Conservation (phyloP, 805 yeast genomes). For the Ogataea neopini region DNA sequence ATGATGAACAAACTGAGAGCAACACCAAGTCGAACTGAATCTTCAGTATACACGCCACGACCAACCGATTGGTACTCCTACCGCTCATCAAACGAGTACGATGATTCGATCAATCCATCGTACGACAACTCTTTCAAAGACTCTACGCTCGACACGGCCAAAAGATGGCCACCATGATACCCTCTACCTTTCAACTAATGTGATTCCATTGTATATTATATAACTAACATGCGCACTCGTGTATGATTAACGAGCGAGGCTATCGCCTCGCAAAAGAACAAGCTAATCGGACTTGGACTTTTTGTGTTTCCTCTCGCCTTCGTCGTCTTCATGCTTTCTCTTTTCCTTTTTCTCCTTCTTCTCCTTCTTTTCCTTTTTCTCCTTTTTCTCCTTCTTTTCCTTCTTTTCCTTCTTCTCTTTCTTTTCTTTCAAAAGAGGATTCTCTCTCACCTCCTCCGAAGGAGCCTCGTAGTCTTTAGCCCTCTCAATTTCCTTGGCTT, state of each 20-base stretch:
- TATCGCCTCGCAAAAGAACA: background rate
- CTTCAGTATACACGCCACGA: background rate
- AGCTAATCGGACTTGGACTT: conserved; percentile 6
- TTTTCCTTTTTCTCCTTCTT: conserved; percentile 20
- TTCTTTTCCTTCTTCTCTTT: conserved; percentile 33
- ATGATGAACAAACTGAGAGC: conserved; percentile 15
- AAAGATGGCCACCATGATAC: conserved; percentile 19
- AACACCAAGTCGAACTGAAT: no score
- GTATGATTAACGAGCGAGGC: background rate
- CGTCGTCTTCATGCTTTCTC: conserved; percentile 25
- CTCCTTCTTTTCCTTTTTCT: conserved; percentile 31
- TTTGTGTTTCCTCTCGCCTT: conserved; percentile 19
- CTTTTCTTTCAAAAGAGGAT: conserved; percentile 35
- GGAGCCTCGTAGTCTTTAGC: conserved; percentile 85
- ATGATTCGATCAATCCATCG: no score
- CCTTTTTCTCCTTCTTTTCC: conserved; percentile 33
- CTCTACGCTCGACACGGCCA: conserved; percentile 19
- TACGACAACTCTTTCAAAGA: conserved; percentile 13
- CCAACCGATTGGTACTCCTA: no score
- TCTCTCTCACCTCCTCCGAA: conserved; percentile 53
- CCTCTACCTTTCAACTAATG: background rate
- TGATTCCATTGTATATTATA: conserved; percentile 3
- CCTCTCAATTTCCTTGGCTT: conserved; percentile 65
- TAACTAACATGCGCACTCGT: conserved; percentile 11
- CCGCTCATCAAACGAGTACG: no score